Conservation (phyloP, 1,284 basidiomycete species). For the Schizophyllum amplum region DNA sequence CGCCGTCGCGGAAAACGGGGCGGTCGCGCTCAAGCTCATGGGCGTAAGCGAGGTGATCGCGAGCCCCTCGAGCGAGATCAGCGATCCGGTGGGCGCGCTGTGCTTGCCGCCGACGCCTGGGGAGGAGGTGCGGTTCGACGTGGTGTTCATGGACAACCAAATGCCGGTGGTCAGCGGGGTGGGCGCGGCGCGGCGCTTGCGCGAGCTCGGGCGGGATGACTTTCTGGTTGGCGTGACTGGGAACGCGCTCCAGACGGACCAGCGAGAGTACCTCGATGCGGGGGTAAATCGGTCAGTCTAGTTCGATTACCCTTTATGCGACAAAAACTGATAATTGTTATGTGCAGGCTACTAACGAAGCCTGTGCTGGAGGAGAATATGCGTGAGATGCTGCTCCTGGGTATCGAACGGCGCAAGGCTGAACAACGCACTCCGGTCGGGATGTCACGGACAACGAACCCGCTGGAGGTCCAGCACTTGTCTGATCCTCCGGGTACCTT, state of each 20-base stretch:
- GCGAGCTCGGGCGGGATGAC: conserved; percentile 58
- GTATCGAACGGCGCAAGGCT: background rate
- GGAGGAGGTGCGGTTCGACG: conserved; percentile 45
- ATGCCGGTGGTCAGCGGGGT: conserved; percentile 81
- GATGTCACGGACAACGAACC: too few relatives aligned
- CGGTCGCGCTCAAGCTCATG: conserved; percentile 63
- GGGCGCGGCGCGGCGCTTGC: conserved; percentile 58
- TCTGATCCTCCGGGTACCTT: too few relatives aligned
- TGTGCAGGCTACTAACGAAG: background rate
- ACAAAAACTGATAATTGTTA: background rate
- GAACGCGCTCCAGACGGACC: conserved; percentile 25
- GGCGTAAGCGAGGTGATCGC: conserved; percentile 26
- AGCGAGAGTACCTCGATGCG: conserved; percentile 5
- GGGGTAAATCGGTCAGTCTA: background rate
- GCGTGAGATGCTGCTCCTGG: background rate
- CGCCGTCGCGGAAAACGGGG: conserved; percentile 81
- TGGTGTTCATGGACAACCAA: conserved; percentile 83
- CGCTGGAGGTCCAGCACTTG: too few relatives aligned
- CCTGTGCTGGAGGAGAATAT: background rate
- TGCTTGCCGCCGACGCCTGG: conserved; percentile 12
- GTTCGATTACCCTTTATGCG: background rate
- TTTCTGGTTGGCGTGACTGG: conserved; percentile 72
- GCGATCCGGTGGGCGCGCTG: background rate
- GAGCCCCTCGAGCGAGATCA: conserved; percentile 1
- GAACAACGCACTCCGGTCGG: too few relatives aligned